Conservation (phyloP, 73 alveolate genomes). For the Symbiodinium natans region DNA sequence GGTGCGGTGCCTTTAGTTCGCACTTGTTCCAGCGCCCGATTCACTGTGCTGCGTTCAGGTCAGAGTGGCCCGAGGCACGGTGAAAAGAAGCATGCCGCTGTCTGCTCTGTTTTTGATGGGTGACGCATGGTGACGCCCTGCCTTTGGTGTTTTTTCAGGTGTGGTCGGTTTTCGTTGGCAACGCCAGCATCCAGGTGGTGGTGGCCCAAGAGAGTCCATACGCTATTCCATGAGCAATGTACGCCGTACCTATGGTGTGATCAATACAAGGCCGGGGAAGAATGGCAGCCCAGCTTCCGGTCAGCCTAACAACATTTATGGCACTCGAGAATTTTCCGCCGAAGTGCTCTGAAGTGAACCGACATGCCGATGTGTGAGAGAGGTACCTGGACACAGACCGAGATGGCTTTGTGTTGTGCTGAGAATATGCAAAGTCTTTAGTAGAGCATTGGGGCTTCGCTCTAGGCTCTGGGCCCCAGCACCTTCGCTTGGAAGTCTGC, state of each 20-base stretch:
- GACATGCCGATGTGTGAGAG: not conserved
- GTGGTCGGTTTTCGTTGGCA: conserved; percentile 71
- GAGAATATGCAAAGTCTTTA: not conserved
- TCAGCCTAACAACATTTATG: not conserved
- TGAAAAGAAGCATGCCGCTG: not conserved
- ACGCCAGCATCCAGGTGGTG: conserved; percentile 45
- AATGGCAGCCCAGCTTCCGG: conserved; percentile 76
- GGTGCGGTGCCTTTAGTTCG: not conserved
- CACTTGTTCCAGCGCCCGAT: not conserved
- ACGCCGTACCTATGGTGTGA: not conserved
- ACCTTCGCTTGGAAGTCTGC: not conserved
- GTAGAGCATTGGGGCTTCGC: not conserved
- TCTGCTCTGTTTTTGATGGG: too few species aligned
- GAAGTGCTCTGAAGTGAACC: not conserved
- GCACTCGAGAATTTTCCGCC: not conserved
- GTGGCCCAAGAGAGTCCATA: not conserved
- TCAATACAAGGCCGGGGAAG: conserved; percentile 64
- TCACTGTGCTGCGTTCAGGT: not conserved
- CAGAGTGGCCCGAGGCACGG: conserved; percentile 43
- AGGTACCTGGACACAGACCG: conserved; percentile 45
- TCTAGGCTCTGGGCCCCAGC: too few species aligned
- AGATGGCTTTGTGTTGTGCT: conserved; percentile 21
- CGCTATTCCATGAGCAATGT: not conserved
- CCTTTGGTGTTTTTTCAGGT: not conserved
- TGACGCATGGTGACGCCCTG: too few species aligned